Evolutionary conservation across 257 asterid genomes (phyloP), one percentile per base, ranked within the genome.

Genomic region (Buddleja alternifolia): DNA sequence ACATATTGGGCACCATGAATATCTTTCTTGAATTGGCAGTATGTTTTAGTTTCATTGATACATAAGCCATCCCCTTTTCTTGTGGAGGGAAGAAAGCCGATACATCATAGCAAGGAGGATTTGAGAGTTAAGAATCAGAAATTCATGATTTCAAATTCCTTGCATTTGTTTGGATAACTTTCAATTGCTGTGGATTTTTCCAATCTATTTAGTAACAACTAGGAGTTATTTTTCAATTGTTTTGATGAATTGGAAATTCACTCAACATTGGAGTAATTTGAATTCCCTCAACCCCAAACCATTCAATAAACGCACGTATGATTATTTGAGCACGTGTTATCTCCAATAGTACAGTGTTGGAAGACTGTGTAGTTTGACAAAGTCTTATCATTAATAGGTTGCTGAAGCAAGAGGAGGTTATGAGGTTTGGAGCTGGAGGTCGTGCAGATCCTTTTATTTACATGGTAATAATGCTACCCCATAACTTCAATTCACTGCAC

Each of bases 341-440:
- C 20, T 14, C 42, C 50, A 60, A 29, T 29, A 5, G 34, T 5
- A 29, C 34, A 29, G 34, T 29, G 34, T 2, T 20, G 2, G 32
- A 56, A 60, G 66, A 60, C 16, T 37, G 51, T 37, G 42, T 37
- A 17, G 50, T 32, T 58, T 15, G 34, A 29, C 5, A 29, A 29
- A 29, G 5, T 29, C 34, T 42, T 6, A 16, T 39, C 48, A 10
- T 78, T 23, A 78, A 67, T 85, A 94, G 99, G 87, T 80, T 94
- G 81, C 82, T 94, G 78, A 91, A 79, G 77, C 77, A 42, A 66
- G 89, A 84, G 25, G 74, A 86, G 63, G 97, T 94, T 76, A 89
- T 78, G 82, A 87, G 99, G 77, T 74, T 40, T 46, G 97, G 99
- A 23, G 90, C 88, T 45, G 99, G 99, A 70, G 99, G 97, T 14